Base-by-base conservation (phyloP, 768 basidiomycete genomes). In the Xanthoconium purpureum region DNA sequence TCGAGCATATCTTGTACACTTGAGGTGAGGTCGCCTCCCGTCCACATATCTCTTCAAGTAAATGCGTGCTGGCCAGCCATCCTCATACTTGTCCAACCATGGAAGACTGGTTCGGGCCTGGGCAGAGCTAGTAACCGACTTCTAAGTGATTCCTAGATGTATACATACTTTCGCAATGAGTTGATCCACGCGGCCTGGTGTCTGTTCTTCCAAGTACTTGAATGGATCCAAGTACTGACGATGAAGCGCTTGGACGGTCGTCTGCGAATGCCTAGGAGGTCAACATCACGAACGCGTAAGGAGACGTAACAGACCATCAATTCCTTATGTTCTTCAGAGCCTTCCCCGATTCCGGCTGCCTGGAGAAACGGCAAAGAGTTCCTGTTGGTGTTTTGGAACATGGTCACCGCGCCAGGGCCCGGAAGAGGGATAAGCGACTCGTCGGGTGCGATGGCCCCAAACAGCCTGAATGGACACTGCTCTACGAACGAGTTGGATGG, bases 21-120 rank as follows among this genome's bases (percentile, higher is more conserved):
- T 18, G 15, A 55, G 33, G 24, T 66, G 55, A 6, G 55, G 57
- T 5, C 55, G 50, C n/a, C 28, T 58, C 0, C 1, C 2, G 6
- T 59, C 55, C 9, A 67, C 49, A 11, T 59, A 67, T 62, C 63
- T 54, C 39, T 65, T 62, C 0, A 65, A 43, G 32, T 66, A 65
- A 5, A 66, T 36, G 15, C 56, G 57, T 6, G 63, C 66, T 2
- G 57, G 63, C 66, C 65, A 66, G 14, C 35, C 6, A 28, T 55
- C 55, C 15, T 66, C 57, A 7, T 67, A 67, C 28, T 54, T 53
- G 11, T 20, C n/a, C 47, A 66, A 15, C 65, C 66, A 67, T 3
- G 65, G 57, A 29, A 62, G 60, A 2, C 9, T 33, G 39, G 11
- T n/a, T 7, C 14, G 17, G 8, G 55, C 62, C 65, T 67, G 37